Evolutionary conservation across 1,139 yeast genomes (phyloP).

Genomic region (Meyerozyma guilliermondii): DNA sequence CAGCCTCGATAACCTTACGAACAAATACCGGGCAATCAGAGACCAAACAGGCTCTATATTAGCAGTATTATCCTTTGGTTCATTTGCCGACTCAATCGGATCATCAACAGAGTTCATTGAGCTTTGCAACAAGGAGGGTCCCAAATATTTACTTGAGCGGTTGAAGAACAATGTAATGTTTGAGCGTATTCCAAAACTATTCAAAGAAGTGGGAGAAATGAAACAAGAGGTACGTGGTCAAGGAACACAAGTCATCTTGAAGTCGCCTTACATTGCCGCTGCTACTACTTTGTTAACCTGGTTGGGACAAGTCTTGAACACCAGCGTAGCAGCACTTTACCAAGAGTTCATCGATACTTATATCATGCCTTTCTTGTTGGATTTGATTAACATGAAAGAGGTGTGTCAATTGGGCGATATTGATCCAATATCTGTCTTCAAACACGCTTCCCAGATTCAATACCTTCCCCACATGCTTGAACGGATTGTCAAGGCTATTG

Average conservation of each 20-base stretch:
- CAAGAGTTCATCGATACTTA: constrained; percentile 32
- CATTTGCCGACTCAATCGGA: constrained; percentile 46
- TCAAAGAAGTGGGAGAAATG: constrained; percentile 41
- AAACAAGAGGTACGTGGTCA: constrained; percentile 28
- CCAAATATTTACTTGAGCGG: constrained; percentile 5
- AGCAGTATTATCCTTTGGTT: constrained; percentile 49
- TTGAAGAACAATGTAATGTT: constrained; percentile 21
- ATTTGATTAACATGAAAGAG: constrained; percentile 68
- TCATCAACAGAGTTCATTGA: constrained; percentile 40
- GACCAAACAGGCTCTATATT: constrained; percentile 65
- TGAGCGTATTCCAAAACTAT: constrained; percentile 26
- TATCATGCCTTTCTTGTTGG: constrained; percentile 68
- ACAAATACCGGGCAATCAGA: constrained; percentile 75
- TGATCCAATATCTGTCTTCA: constrained; percentile 50
- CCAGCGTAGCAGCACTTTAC: constrained; percentile 38
- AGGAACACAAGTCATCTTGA: constrained; percentile 42
- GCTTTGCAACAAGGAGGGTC: constrained; percentile 27
- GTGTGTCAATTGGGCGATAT: constrained; percentile 72
- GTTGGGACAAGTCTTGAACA: constrained; percentile 36
- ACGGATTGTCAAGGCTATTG: constrained; percentile 47
- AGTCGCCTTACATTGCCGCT: constrained; percentile 42
- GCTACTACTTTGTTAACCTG: constrained; percentile 43
- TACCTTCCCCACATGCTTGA: constrained; percentile 41
- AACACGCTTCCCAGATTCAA: constrained; percentile 55
- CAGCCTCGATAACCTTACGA: constrained; percentile 46